Conservation (phyloP, 1,284 basidiomycete species). For the Veloboletus limbatus region DNA sequence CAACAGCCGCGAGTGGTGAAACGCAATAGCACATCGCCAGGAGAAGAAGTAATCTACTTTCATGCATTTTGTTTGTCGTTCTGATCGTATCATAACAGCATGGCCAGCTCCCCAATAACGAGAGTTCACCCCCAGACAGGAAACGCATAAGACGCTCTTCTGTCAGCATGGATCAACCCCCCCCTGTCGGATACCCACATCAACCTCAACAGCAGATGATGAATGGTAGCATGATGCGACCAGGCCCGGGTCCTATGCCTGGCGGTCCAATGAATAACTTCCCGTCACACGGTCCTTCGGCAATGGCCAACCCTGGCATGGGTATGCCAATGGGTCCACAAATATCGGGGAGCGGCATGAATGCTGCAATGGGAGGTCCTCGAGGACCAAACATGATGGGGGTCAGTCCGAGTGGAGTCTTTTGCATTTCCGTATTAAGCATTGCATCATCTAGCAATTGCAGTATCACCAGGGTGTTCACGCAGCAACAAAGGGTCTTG, state of each 20-base stretch:
- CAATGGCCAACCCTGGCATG: constrained; percentile 35
- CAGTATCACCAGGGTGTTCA: constrained; percentile 31
- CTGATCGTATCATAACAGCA: constrained; percentile 37
- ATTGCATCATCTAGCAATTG: constrained; percentile 8
- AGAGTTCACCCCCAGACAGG: constrained; percentile 60
- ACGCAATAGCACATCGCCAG: constrained; percentile 66
- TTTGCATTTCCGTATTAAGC: constrained; percentile 4
- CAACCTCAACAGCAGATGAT: constrained; percentile 30
- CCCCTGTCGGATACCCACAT: constrained; percentile 32
- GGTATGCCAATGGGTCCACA: constrained; percentile 30
- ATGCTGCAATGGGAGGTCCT: constrained; percentile 27
- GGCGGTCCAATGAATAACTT: constrained; percentile 36
- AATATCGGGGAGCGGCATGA: constrained; percentile 25
- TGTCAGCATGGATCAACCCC: constrained; percentile 38
- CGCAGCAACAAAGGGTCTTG: constrained; percentile 25
- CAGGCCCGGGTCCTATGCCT: constrained; percentile 33
- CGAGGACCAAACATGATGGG: constrained; percentile 35
- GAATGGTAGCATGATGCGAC: constrained; percentile 36
- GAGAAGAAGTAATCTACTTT: constrained; percentile 75
- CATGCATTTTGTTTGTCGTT: background rate
- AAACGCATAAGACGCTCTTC: constrained; percentile 62
- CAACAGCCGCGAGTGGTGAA: constrained; percentile 44
- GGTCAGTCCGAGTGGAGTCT: constrained; percentile 33
- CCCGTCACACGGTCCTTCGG: constrained; percentile 30
- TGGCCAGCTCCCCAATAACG: constrained; percentile 49